A percentile compares a stretch with the other conserved stretches of the same genome.
Evolutionary conservation across 2,329 filamentous ascomycete species (phyloP).

Genomic region (Ceratocystis eucalypticola): DNA sequence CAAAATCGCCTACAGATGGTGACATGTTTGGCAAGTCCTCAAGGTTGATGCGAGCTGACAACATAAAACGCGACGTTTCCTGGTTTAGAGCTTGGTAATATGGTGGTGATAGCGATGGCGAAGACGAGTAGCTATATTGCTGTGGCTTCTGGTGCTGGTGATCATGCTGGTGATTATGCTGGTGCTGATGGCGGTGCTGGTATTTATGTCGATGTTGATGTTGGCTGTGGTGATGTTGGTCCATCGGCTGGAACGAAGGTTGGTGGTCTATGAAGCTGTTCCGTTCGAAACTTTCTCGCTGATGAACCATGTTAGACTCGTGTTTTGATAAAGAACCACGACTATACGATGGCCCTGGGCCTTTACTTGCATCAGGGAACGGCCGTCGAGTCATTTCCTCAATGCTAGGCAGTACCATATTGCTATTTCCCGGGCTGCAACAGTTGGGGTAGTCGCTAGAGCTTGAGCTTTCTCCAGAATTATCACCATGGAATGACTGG

Average conservation of each 20-base stretch:
- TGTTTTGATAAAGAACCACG: neutral
- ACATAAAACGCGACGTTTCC: constrained; percentile 2
- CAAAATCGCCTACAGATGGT: constrained; percentile 14
- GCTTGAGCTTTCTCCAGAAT: neutral
- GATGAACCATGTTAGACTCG: neutral
- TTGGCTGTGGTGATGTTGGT: neutral
- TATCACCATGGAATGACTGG: neutral
- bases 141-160: neutral
- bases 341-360: neutral
- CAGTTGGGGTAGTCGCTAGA: neutral
- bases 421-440: neutral
- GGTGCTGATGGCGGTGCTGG: no score
- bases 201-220: neutral
- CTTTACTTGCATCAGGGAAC: neutral
- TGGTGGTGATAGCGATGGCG: neutral
- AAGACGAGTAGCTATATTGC: neutral
- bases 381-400: neutral
- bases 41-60: constrained; percentile 10
- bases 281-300: neutral
- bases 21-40: constrained; percentile 2
- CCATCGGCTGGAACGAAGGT: neutral
- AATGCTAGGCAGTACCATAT: neutral
- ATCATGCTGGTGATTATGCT: neutral
- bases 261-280: neutral
- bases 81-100: neutral